Base-by-base conservation (phyloP, 257 asterid species). In the Eucommia ulmoides region DNA sequence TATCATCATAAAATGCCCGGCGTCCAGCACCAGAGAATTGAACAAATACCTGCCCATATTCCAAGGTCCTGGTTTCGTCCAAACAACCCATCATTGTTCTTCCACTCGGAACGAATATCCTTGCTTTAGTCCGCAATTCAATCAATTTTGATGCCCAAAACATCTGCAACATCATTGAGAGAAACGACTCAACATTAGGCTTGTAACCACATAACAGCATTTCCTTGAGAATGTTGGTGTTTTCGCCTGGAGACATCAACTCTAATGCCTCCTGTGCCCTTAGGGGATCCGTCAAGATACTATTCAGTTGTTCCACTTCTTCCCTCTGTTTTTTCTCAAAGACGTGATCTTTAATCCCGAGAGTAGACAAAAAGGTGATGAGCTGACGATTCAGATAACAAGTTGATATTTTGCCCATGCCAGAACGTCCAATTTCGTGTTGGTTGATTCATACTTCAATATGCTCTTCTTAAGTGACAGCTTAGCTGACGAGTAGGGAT, bases 71-170 rank as follows among this genome's bases (percentile, higher is more conserved):
- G 23, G 93, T 72, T 70, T 89, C 96, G 49, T 89, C 98, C 29
- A 89, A 66, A 52, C 98, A 89, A 29, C 98, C 96, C 93, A 89
- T 82, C 98, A 85, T 76, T 19, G 73, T 56, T 58, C 93, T 78
- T 33, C 79, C 97, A 38, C 53, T 14, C 15, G 89, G 91, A 41
- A 84, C 54, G 56, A 84, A 84, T 25, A 88, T 70, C 55, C 91
- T 68, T 11, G 97, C 65, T 65, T 49, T 80, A 8, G 72, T 16
- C 23, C 85, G 65, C 67, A 88, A 71, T 63, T 88, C 97, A 0
- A 75, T 81, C 53, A 88, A 56, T 51, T 84, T 88, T 0, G 93
- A 72, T 7, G 85, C 59, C 1, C 96, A 73, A 55, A 88, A 88
- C 1, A 83, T 49, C 49, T 77, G 88, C 61, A 84, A 74, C 95